Evolutionary conservation across 192 early-diverging fungal genomes (phyloP).

Genomic region (Rhizophagus prolifer): DNA sequence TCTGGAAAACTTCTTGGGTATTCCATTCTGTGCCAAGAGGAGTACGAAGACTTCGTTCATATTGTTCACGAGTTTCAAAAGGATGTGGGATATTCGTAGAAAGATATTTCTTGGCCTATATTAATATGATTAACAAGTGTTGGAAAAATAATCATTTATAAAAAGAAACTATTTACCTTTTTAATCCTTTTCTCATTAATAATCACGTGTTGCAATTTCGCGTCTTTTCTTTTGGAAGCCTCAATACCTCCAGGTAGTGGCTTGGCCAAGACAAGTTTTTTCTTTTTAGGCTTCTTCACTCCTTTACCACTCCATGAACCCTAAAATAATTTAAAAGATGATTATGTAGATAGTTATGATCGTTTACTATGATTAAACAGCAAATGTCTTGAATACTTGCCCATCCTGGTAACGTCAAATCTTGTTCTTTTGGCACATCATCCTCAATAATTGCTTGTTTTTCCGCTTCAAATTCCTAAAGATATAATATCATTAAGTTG

Average conservation of each 20-base stretch:
- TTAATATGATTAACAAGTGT: neutral
- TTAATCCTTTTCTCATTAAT: constrained; percentile 87
- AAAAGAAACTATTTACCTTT: constrained; percentile 59
- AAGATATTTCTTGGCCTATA: constrained; percentile 70
- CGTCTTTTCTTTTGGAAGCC: constrained; percentile 65
- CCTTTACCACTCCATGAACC: constrained; percentile 78
- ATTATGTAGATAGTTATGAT: neutral
- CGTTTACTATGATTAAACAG: neutral
- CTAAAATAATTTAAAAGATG: constrained; percentile 31
- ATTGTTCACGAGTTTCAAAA: constrained; percentile 82
- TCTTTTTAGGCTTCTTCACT: constrained; percentile 44
- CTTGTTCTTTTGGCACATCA: constrained; percentile 77
- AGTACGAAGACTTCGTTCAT: constrained; percentile 78
- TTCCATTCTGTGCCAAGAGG: constrained; percentile 99
- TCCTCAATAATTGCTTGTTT: constrained; percentile 68
- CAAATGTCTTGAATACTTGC: constrained; percentile 20
- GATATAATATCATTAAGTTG: neutral
- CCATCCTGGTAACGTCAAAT: constrained; percentile 93
- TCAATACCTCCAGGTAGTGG: constrained; percentile 60
- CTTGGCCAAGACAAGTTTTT: constrained; percentile 47
- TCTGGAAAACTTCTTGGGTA: constrained; percentile 67
- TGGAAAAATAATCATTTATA: neutral
- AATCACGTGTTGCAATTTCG: constrained; percentile 82
- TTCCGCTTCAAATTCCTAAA: constrained; percentile 82
- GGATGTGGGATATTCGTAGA: constrained; percentile 77